A percentile compares a stretch with the other conserved stretches of the same genome.
Evolutionary conservation across 1,284 basidiomycete species (phyloP).

Genomic region (Cutaneotrichosporon sp.): DNA sequence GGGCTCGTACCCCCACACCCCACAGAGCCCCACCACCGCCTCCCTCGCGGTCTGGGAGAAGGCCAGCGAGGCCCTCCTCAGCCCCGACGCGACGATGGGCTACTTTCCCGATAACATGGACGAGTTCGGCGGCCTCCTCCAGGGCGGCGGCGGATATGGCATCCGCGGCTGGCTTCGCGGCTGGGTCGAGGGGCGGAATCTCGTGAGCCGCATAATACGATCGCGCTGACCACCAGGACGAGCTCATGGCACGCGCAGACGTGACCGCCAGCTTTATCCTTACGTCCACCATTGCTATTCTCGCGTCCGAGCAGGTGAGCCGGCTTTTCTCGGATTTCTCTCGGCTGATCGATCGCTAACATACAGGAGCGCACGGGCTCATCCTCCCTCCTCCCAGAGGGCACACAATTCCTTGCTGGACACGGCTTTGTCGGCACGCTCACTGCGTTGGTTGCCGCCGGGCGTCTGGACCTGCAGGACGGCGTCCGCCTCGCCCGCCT

Average conservation of each 20-base stretch:
- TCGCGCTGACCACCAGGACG: slow-evolving; percentile 37
- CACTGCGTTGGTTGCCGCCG: slow-evolving; percentile 49
- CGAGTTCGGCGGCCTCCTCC: slow-evolving; percentile 40
- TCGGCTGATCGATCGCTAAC: neutral
- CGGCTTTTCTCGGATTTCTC: slow-evolving; percentile 2
- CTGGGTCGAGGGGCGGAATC: slow-evolving; percentile 50
- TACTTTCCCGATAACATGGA: slow-evolving; percentile 47
- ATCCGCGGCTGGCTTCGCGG: slow-evolving; percentile 47
- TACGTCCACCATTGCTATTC: slow-evolving; percentile 49
- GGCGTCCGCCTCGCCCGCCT: slow-evolving; percentile 48
- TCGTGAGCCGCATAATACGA: slow-evolving; percentile 30
- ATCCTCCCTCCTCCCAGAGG: slow-evolving; percentile 38
- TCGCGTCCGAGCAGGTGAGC: slow-evolving; percentile 48
- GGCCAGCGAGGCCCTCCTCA: slow-evolving; percentile 48
- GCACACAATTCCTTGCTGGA: slow-evolving; percentile 48
- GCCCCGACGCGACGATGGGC: slow-evolving; percentile 45
- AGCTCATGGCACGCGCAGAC: slow-evolving; percentile 50
- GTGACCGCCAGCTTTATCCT: slow-evolving; percentile 53
- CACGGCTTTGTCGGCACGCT: slow-evolving; percentile 53
- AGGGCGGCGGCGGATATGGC: slow-evolving; percentile 29
- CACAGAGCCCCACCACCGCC: slow-evolving; percentile 44
- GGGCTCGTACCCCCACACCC: slow-evolving; percentile 54
- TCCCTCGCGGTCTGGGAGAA: slow-evolving; percentile 50
- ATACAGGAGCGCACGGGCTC: slow-evolving; percentile 38
- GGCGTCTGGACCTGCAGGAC: slow-evolving; percentile 45